A percentile compares a stretch with the other conserved stretches of the same genome.
These are phyloP conservation scores for Acanthamoeba quina DNA, from an alignment of 208 protist species.

Conservation along the genomic window DNA sequence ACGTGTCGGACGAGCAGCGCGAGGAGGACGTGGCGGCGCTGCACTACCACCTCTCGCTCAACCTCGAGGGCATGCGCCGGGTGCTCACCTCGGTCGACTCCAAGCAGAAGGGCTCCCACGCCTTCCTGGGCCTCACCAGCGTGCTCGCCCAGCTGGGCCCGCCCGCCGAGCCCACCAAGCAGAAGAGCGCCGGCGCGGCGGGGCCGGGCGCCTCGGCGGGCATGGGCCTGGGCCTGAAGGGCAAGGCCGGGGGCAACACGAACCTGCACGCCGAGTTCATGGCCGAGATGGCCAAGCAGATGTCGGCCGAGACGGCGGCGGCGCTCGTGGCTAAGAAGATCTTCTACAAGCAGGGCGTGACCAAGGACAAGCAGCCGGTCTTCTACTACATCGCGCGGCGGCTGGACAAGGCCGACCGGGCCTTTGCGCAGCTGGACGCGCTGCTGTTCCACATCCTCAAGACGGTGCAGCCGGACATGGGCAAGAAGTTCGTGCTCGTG, in stretches of 20 bases:
- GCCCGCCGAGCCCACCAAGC: conserved; percentile 68
- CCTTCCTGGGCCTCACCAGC: conserved; percentile 31
- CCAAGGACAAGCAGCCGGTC: conserved; percentile 77
- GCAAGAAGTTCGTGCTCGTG: conserved; percentile 76
- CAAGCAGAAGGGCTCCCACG: neutral
- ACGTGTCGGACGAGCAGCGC: conserved; percentile 52
- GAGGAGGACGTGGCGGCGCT: conserved; percentile 77
- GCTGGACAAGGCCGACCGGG: conserved; percentile 1
- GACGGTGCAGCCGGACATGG: conserved; percentile 73
- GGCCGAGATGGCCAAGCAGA: conserved; percentile 40
- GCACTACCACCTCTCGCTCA: conserved; percentile 69
- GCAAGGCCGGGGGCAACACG: neutral
- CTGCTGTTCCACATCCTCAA: conserved; percentile 81
- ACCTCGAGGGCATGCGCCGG: conserved; percentile 73
- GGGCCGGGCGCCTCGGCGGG: neutral
- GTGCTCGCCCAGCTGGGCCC: conserved; percentile 78
- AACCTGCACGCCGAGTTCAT: conserved; percentile 48
- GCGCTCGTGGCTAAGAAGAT: conserved; percentile 75
- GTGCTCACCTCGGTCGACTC: neutral
- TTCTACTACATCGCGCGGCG: conserved; percentile 82
- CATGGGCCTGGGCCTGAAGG: neutral
- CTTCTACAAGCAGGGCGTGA: conserved; percentile 78
- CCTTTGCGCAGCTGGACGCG: conserved; percentile 5
- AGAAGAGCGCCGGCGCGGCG: neutral
- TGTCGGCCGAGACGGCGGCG: neutral